phyloP scores from a whole-genome alignment of 1,284 basidiomycete species.

The Trichosporon coremiiforme region DNA sequence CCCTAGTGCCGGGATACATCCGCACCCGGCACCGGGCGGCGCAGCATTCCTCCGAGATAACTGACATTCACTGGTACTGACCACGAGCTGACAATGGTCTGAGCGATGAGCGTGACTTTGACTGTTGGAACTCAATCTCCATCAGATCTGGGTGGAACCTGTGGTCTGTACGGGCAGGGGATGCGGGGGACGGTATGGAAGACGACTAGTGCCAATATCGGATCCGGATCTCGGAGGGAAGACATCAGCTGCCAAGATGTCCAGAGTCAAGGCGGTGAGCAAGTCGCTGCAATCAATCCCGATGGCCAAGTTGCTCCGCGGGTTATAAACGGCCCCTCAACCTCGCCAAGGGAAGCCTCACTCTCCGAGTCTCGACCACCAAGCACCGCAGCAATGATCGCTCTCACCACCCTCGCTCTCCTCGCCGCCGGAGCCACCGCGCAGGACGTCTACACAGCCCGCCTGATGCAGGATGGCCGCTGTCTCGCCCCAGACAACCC shows the following conservation, averaged over 20 bases:
- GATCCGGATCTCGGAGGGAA: too few relatives aligned
- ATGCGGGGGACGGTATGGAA: not conserved
- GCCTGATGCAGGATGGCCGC: slow-evolving; percentile 6
- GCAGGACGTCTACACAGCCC: not conserved
- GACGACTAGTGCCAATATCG: too few relatives aligned
- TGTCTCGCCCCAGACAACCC: not conserved
- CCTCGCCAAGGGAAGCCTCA: not conserved
- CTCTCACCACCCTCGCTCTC: not conserved
- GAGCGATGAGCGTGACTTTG: too few relatives aligned
- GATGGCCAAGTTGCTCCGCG: not conserved
- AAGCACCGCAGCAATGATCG: not conserved
- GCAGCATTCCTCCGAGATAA: not conserved
- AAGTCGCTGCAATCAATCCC: too few relatives aligned
- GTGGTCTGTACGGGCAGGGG: too few relatives aligned
- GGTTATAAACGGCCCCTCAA: not conserved
- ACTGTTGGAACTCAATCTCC: too few relatives aligned
- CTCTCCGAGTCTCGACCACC: too few relatives aligned
- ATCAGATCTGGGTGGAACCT: too few relatives aligned
- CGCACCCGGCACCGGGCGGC: too few relatives aligned
- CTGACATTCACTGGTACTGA: not conserved
- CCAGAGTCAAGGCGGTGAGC: not conserved
- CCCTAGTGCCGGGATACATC: not conserved
- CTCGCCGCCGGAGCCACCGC: too few relatives aligned
- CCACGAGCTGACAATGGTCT: too few relatives aligned
- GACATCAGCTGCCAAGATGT: too few relatives aligned